Base-by-base conservation (phyloP, 179 eudicot species). In the Silene noctiflora region DNA sequence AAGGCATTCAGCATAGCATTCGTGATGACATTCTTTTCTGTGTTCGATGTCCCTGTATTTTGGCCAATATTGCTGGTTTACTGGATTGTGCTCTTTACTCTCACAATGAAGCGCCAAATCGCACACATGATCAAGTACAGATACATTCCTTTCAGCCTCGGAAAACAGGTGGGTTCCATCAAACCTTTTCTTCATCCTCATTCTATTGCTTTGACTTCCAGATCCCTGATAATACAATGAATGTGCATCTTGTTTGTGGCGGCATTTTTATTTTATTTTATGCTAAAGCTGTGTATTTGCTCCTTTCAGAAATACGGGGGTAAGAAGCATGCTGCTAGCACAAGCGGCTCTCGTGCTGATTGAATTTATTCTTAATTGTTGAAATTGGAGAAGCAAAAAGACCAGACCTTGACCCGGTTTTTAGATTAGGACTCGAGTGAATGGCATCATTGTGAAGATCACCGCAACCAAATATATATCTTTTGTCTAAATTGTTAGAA, bases 1-100 rank as follows among this genome's bases (percentile, higher is more conserved):
- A 90, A 88, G 86, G 90, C 91, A 44, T 81, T 88, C 42, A 74
- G 80, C 58, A 76, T 88, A 70, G 89, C 94, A 1, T 90, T 88
- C 74, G 74, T 80, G 55, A 77, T 85, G 85, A 90, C 95, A 66
- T 90, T 88, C 89, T 90, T 87, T 24, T 86, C 92, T 39, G 83
- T 81, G 75, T 87, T 90, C 4, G 95, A 90, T 77, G 85, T 90
- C 13, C 95, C 95, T 25, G 94, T 88, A 70, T 90, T 90, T 64
- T 90, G 94, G 94, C 94, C 94, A 31, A 90, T 90, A 71, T 75
- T 90, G 72, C 84, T 90, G 31, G 83, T 87, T 75, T 90, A 90
- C 81, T 90, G 95, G 95, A 19, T 90, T 20, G 91, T 87, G 68
- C 83, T 90, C 44, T 88, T 90, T 71, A 76, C 83, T 78, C 92